phyloP scores from a whole-genome alignment of 345 rosid genomes.

The Turnera subulata region DNA sequence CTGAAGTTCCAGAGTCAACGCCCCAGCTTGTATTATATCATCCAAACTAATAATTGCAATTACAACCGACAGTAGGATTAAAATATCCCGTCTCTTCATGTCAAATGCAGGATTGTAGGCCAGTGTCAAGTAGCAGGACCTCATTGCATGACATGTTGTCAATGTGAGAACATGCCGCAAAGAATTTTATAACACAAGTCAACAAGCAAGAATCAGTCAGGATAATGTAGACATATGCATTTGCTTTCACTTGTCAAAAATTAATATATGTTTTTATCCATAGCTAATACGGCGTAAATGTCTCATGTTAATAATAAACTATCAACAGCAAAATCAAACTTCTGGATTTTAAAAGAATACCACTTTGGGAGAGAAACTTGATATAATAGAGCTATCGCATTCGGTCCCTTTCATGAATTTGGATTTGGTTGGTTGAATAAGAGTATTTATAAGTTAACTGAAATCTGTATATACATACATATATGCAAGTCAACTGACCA shows the following conservation, averaged over 20 bases:
- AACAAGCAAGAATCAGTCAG: constrained; percentile 2
- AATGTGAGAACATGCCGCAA: neutral
- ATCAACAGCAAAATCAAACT: constrained; percentile 11
- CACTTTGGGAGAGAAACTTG: no score
- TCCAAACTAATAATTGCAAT: neutral
- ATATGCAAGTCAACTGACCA: neutral
- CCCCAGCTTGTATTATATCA: no score
- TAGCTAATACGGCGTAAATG: neutral
- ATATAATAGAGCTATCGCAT: no score
- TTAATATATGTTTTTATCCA: neutral
- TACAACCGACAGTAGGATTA: neutral
- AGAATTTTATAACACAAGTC: neutral
- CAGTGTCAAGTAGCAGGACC: neutral
- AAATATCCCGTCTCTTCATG: neutral
- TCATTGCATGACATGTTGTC: neutral
- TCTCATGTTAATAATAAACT: neutral
- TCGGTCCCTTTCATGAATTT: no score
- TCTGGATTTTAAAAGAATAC: constrained; percentile 5
- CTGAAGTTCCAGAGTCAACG: neutral
- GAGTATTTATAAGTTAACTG: no score
- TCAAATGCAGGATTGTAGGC: neutral
- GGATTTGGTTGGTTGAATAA: no score
- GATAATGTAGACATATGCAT: constrained; percentile 2
- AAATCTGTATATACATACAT: no score
- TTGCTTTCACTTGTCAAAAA: neutral